Base-by-base conservation (phyloP, 495 filamentous ascomycete species). In the Lophiotrema nucula region DNA sequence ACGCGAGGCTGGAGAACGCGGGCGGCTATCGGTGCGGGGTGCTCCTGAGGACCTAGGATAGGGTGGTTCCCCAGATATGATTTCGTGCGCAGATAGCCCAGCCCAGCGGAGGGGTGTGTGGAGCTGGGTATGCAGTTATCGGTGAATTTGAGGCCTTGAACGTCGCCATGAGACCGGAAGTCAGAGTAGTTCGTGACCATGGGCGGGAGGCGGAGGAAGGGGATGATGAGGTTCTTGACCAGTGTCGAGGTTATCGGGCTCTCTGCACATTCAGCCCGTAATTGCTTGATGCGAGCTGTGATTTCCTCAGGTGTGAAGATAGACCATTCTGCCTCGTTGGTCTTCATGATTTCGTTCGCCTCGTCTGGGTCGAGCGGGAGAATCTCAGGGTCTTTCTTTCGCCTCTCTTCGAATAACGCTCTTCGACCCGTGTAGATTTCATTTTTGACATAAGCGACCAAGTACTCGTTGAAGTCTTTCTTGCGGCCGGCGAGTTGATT, bases 41-140 rank as follows among this genome's bases (percentile, higher is more conserved):
- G 62, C 13, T 74, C 73, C 67, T 89, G 88, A 6, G 90, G 92
- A 2, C 93, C 93, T 64, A 86, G 83, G n/a, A 82, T 55, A 0
- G 93, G 87, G 67, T 97, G 91, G 69, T 96, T 95, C 47, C 82
- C 77, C 39, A 88, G 69, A 67, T 85, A 79, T 21, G 84, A 77
- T 28, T 79, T 71, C 15, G 88, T 87, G 52, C 91, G 84, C 25
- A 86, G 77, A 73, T 97, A 97, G 33, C 88, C 87, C 16, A 97
- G 74, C 58, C 93, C 93, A 2, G 86, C 95, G 1, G 91, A 93
- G 1, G 95, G 93, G 72, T 99, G 93, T 8, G 92, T 97, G 50
- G 80, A 80, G 0, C 88, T 89, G 26, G 46, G 47, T 22, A 39
- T 49, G 10, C 54, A 55, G 16, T 54, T 44, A 19, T 45, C 33